Evolutionary conservation across 2,329 filamentous ascomycete species (phyloP), one percentile per base, ranked within the genome.

Genomic region (Fusarium sp.): DNA sequence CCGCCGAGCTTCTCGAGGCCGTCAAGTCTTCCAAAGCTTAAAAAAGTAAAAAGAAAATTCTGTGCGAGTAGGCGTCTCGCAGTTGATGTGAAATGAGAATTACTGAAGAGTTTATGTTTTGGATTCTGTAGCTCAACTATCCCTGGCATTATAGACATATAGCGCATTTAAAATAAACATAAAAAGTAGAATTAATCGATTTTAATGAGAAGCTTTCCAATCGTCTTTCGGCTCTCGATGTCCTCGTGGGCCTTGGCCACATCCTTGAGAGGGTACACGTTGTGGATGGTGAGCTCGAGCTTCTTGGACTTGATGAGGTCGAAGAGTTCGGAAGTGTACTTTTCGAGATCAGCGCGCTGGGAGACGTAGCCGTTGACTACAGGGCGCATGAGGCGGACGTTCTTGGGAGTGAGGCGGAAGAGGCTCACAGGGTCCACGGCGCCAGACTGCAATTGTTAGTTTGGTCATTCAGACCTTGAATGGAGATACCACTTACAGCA

Each of bases 211-310:
- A 97, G 80, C 83, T 97, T 97, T 20, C 94, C 94, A 13, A 89
- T 93, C 3, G 93, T 96, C 84, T 91, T 93, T 73, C 94, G 86
- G 43, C 92, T 87, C 80, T 97, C 92, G 46, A 98, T 85, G 78
- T 97, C 93, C 50, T 82, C 80, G 68, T 97, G 93, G 14, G 93
- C 93, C 73, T 87, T 83, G 37, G 85, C 88, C 34, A 91, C 88
- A 46, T 97, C 90, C 74, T 88, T 86, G 42, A 97, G 82, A 7
- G 91, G 88, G 78, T 97, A 97, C 0, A 90, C 82, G 68, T 94
- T 88, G 78, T 97, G 92, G 30, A 97, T 87, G 64, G 86, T 86
- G 18, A 93, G 86, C 66, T 93, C 89, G 50, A 97, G 78, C 75
- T 92, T 90, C 57, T 90, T 89, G 55, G 89, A 86, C 65, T 85